These are phyloP conservation scores for Colletotrichum echinochloae DNA, from an alignment of 2,329 filamentous ascomycete species.

Conservation along the genomic window DNA sequence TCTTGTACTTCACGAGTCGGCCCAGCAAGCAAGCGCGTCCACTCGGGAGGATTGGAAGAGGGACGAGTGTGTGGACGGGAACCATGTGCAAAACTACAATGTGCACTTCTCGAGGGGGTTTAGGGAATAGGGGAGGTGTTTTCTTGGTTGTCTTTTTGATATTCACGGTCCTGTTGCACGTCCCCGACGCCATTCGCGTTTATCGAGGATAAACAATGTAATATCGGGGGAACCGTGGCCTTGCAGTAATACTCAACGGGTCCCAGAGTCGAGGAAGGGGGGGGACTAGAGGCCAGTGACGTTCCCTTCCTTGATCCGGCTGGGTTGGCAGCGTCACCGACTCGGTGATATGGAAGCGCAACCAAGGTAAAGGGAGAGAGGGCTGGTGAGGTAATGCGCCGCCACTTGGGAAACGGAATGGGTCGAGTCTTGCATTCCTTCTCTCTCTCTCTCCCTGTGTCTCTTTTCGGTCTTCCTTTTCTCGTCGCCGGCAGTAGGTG, in stretches of 20 bases:
- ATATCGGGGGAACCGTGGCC: too few species aligned
- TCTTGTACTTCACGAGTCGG: too few species aligned
- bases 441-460: not conserved
- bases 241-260: not conserved
- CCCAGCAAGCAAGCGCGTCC: too few species aligned
- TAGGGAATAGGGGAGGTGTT: too few species aligned
- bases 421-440: not conserved
- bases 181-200: not conserved
- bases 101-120: too few species aligned
- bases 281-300: not conserved
- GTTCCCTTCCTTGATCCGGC: slow-evolving; percentile 24
- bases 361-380: not conserved
- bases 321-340: slow-evolving; percentile 27
- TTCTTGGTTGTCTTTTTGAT: not conserved
- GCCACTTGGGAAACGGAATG: not conserved
- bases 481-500: not conserved
- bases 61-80: too few species aligned
- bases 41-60: too few species aligned
- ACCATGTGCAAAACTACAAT: too few species aligned
- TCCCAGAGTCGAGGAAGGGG: not conserved
- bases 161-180: too few species aligned
- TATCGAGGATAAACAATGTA: not conserved
- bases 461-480: too few species aligned
- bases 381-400: slow-evolving; percentile 31
- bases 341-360: slow-evolving; percentile 21